Base-by-base conservation (phyloP, 2,329 filamentous ascomycete species). In the Hansfordia pulvinata region DNA sequence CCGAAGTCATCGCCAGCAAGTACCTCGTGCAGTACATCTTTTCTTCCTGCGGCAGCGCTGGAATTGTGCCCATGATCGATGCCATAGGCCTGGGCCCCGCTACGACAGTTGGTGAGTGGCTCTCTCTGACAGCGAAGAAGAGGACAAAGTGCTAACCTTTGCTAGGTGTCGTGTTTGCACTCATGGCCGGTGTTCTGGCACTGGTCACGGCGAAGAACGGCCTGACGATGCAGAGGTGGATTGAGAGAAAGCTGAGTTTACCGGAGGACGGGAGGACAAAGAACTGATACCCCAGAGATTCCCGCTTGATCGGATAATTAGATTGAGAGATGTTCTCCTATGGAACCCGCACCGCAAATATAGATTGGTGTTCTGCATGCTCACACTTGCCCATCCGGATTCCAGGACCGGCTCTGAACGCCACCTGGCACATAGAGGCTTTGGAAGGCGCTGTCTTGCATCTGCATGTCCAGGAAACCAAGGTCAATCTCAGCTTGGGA, bases 401-500 rank as follows among this genome's bases (percentile, higher is more conserved):
- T 4, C 21, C 4, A 12, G n/a, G 12, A 23, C 12, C 12, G 17
- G 15, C 23, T 24, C 14, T 14, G 13, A 14, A 17, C 23, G 14
- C 23, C 23, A 5, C 23, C 23, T n/a, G 18, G 23, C 4, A 26
- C 12, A 13, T 30, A 30, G 16, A 26, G 20, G 16, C 23, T 30
- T 16, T 30, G 23, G 15, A 21, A 30, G 8, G n/a, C 18, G 4
- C 10, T 21, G 10, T 30, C 28, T 10, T 30, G 28, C 23, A 30
- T 30, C 14, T 26, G 23, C 8, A 20, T 26, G 14, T 52, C 46
- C 4, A 52, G 42, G n/a, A 52, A 52, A 23, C 48, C 40, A 17
- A 52, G 28, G 17, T 52, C 47, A 8, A 50, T 17, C 2, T 48
- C 38, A 0, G 48, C 44, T 32, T 53, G 49, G 0, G 43, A 42